Conservation (phyloP, 1,284 basidiomycete genomes). For the Nidula niveotomentosa region DNA sequence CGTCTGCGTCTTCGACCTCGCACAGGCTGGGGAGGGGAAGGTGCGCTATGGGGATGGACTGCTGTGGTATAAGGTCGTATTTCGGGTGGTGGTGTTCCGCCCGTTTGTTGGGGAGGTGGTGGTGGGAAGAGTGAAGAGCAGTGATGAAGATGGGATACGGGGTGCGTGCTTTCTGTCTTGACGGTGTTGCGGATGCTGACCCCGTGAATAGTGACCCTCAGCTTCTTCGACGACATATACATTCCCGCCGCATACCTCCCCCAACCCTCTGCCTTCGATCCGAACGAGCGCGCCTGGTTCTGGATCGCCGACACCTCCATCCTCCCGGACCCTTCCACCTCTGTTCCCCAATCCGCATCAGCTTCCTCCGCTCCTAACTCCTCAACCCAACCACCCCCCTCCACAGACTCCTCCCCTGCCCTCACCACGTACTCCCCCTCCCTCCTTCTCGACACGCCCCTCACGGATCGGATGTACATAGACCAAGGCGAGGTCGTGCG, state of each 20-base stretch:
- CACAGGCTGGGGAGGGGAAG: conserved; percentile 87
- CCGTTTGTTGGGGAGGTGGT: conserved; percentile 92
- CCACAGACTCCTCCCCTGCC: conserved; percentile 24
- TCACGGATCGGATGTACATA: conserved; percentile 81
- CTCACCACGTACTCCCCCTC: too few relatives aligned
- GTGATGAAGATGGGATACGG: conserved; percentile 81
- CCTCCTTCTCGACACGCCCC: conserved; percentile 62
- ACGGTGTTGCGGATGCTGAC: too few relatives aligned
- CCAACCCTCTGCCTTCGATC: conserved; percentile 78
- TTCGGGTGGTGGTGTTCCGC: conserved; percentile 88
- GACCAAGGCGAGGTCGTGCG: conserved; percentile 84
- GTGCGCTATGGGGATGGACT: conserved; percentile 94
- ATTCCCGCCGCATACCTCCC: conserved; percentile 74
- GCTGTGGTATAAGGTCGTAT: conserved; percentile 94
- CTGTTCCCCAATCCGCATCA: too few relatives aligned
- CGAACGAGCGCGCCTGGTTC: conserved; percentile 80
- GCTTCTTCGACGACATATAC: conserved; percentile 95
- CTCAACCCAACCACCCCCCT: conserved; percentile 38
- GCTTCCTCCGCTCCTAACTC: conserved; percentile 34
- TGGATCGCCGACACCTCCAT: conserved; percentile 69
- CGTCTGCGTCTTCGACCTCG: conserved; percentile 86
- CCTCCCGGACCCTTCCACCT: background rate
- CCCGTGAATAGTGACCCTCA: conserved; percentile 67
- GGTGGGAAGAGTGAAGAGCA: conserved; percentile 84
- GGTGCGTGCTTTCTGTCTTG: conserved; percentile 44